phyloP scores from a whole-genome alignment of 805 yeast genomes.

The Candida nemodendra region DNA sequence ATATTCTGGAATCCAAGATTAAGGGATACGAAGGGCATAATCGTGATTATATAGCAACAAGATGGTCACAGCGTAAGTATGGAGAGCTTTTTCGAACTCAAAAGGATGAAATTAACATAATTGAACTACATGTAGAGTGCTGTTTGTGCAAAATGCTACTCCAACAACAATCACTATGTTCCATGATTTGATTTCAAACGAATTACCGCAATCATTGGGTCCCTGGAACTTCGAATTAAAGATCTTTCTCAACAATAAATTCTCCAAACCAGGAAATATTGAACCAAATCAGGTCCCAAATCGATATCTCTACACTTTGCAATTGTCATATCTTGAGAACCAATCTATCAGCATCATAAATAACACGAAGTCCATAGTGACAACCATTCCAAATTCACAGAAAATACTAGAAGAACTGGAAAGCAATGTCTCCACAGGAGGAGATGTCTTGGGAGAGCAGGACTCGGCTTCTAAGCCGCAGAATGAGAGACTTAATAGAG shows the following conservation, averaged over 20 bases:
- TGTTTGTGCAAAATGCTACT: constrained; percentile 42
- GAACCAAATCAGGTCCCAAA: constrained; percentile 38
- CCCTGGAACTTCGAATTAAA: constrained; percentile 70
- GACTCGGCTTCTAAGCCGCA: constrained; percentile 5
- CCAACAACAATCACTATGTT: constrained; percentile 65
- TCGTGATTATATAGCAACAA: too few species aligned
- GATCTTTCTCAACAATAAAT: constrained; percentile 63
- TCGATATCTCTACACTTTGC: constrained; percentile 48
- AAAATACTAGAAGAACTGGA: constrained; percentile 11
- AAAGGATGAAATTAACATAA: neutral
- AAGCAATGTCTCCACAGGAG: constrained; percentile 4
- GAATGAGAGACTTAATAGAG: constrained; percentile 22
- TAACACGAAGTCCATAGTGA: constrained; percentile 37
- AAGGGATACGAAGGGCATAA: too few species aligned
- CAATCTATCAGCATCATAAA: constrained; percentile 49
- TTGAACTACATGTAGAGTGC: constrained; percentile 29
- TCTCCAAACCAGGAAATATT: constrained; percentile 41
- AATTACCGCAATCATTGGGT: constrained; percentile 58
- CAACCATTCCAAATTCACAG: constrained; percentile 27
- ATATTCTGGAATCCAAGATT: too few species aligned
- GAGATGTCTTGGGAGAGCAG: constrained; percentile 13
- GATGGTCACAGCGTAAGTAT: constrained; percentile 3
- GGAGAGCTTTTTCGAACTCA: too few species aligned
- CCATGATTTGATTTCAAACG: constrained; percentile 70
- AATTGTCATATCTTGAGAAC: constrained; percentile 48